A percentile compares a stretch with the other conserved stretches of the same genome.
Evolutionary conservation across 2,329 filamentous ascomycete species (phyloP).

Genomic region (Amesomyces nigricolor): DNA sequence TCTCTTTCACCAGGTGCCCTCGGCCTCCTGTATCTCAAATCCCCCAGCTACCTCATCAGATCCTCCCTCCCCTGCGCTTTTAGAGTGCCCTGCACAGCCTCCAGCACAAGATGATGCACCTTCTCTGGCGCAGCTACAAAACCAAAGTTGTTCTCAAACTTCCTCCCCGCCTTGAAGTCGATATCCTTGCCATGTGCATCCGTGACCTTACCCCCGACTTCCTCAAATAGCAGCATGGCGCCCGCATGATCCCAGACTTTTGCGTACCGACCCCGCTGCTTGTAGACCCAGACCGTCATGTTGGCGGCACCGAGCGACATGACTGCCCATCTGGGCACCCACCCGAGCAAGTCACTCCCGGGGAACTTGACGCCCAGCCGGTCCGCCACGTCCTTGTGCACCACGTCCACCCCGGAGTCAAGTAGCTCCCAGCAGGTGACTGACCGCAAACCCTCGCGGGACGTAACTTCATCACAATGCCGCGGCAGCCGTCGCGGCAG

Average conservation of each 20-base stretch:
- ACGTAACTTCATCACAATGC: constrained; percentile 23
- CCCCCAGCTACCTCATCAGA: constrained; percentile 21
- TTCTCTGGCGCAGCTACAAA: constrained; percentile 48
- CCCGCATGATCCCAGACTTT: constrained; percentile 58
- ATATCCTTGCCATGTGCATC: constrained; percentile 48
- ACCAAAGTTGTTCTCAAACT: constrained; percentile 47
- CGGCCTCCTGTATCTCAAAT: no score
- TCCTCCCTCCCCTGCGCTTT: constrained; percentile 31
- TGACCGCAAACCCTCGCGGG: constrained; percentile 34
- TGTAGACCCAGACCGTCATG: constrained; percentile 53
- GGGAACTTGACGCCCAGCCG: constrained; percentile 40
- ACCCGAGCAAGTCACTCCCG: constrained; percentile 49
- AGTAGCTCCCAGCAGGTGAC: constrained; percentile 44
- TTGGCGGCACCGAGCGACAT: constrained; percentile 50
- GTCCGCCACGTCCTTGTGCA: constrained; percentile 41
- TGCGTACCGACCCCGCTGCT: constrained; percentile 40
- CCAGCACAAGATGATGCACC: constrained; percentile 41
- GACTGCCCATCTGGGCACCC: constrained; percentile 51
- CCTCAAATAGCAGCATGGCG: constrained; percentile 53
- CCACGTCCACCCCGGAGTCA: constrained; percentile 43
- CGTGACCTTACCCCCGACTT: constrained; percentile 50
- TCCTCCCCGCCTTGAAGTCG: constrained; percentile 45
- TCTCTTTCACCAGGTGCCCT: no score
- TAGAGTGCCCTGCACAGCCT: constrained; percentile 32
- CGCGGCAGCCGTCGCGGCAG: constrained; percentile 32